These are phyloP conservation scores for Chimonanthus salicifolius DNA, from an alignment of 164 flowering plant species.

Conservation along the genomic window DNA sequence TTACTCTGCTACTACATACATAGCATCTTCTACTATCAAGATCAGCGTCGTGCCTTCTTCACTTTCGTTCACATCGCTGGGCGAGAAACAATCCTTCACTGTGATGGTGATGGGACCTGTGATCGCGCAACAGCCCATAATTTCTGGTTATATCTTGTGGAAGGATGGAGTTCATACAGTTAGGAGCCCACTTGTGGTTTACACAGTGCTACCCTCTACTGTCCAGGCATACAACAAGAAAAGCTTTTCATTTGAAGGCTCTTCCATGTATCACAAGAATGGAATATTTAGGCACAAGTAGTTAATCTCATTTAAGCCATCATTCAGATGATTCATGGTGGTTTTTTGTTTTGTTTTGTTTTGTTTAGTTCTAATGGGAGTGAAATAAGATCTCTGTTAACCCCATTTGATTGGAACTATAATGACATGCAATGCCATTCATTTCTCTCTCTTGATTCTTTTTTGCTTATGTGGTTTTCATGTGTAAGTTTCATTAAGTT, in stretches of 20 bases:
- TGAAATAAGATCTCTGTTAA: background rate
- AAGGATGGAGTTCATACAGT: conserved; percentile 31
- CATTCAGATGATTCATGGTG: background rate
- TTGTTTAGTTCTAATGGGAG: background rate
- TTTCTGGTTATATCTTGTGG: conserved; percentile 41
- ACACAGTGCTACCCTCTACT: conserved; percentile 11
- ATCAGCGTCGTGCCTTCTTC: conserved; percentile 25
- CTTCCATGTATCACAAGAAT: conserved; percentile 15
- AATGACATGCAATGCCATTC: too few species aligned
- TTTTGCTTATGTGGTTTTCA: too few species aligned
- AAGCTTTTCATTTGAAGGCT: conserved; percentile 4
- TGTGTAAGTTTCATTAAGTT: too few species aligned
- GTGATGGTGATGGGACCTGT: conserved; percentile 29
- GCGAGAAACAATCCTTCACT: conserved; percentile 30
- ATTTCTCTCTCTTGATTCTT: too few species aligned
- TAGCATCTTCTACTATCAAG: background rate
- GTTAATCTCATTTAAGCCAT: background rate
- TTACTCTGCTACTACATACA: conserved; percentile 16
- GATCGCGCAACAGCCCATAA: conserved; percentile 30
- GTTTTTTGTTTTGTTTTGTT: background rate
- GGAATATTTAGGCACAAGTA: conserved; percentile 10
- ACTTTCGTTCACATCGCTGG: conserved; percentile 28
- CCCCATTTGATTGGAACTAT: too few species aligned
- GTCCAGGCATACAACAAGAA: background rate
- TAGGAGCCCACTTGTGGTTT: conserved; percentile 37